Base-by-base conservation (phyloP, 495 filamentous ascomycete species). In the Endocarpon pusillum region DNA sequence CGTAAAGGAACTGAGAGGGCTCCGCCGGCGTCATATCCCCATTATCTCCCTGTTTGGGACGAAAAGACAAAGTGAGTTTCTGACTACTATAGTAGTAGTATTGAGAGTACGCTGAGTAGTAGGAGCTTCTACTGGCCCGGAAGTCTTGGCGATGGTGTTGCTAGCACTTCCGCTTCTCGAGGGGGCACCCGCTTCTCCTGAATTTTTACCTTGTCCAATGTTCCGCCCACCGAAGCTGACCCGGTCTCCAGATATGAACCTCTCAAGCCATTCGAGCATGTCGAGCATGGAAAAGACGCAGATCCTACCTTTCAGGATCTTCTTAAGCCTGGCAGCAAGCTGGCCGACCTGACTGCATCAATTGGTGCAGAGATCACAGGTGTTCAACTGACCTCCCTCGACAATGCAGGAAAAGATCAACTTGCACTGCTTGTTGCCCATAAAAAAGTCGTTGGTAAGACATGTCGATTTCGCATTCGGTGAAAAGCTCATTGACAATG, bases 1-100 rank as follows among this genome's bases (percentile, higher is more conserved):
- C 35, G 57, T 16, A 54, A 64, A 36, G 64, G 64, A 6, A 59
- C 59, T 31, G 47, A 43, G 7, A 62, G 54, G 42, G 54, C 60
- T 36, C 46, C 53, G 15, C 53, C 59, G 54, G 75, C 65, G 0
- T 52, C 58, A 9, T 85, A 78, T 46, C 73, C 72, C 1, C 62
- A 85, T 46, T 87, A 87, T 49, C 66, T 87, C 8, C 78, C 79
- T 6, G 75, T 72, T 2, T 86, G 78, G 78, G 66, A 80, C 42
- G 71, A 62, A n/a, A n/a, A n/a, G n/a, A n/a, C n/a, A n/a, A n/a
- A n/a, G n/a, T n/a, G n/a, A n/a, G n/a, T n/a, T n/a, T n/a, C n/a
- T n/a, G n/a, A n/a, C n/a, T n/a, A n/a, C n/a, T n/a, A n/a, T n/a
- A n/a, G n/a, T n/a, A n/a, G n/a, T n/a, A n/a, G n/a, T n/a, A n/a